Conservation (phyloP, 2,329 filamentous ascomycete species). For the Pseudogymnoascus sp. region DNA sequence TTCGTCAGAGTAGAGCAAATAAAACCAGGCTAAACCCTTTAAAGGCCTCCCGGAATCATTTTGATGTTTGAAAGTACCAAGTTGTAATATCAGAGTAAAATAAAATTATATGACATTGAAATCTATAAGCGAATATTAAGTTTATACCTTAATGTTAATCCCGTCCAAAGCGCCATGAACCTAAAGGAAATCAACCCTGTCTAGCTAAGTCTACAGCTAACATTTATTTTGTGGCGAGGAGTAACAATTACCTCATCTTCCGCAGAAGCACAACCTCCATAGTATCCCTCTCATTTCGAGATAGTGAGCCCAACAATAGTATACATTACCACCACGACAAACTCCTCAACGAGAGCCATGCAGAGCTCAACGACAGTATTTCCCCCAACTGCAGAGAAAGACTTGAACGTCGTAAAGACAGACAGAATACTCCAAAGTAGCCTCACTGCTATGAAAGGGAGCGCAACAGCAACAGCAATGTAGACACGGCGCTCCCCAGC, state of each 20-base stretch:
- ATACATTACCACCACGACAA: constrained; percentile 28
- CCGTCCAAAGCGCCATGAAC: too few relatives aligned
- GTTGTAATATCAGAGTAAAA: too few relatives aligned
- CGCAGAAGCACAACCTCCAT: not conserved
- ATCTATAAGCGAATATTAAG: too few relatives aligned
- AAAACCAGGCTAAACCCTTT: too few relatives aligned
- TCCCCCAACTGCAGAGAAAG: constrained; percentile 24
- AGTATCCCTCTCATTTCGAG: not conserved
- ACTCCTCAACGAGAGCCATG: constrained; percentile 31
- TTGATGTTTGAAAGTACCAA: too few relatives aligned
- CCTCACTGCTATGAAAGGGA: constrained; percentile 30
- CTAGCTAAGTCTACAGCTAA: not conserved
- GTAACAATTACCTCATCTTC: not conserved
- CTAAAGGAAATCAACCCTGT: not conserved
- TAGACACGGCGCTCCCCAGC: constrained; percentile 29
- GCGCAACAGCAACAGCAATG: constrained; percentile 25
- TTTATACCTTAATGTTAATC: too few relatives aligned
- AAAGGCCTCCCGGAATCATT: too few relatives aligned
- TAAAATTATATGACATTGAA: too few relatives aligned
- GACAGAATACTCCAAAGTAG: constrained; percentile 30
- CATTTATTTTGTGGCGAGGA: not conserved
- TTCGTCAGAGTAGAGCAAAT: too few relatives aligned
- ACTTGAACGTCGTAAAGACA: constrained; percentile 23
- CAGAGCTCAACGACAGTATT: constrained; percentile 27
- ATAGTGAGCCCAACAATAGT: constrained; percentile 20